phyloP scores from a whole-genome alignment of 2,329 filamentous ascomycete genomes.

The Xylariaceae sp. region DNA sequence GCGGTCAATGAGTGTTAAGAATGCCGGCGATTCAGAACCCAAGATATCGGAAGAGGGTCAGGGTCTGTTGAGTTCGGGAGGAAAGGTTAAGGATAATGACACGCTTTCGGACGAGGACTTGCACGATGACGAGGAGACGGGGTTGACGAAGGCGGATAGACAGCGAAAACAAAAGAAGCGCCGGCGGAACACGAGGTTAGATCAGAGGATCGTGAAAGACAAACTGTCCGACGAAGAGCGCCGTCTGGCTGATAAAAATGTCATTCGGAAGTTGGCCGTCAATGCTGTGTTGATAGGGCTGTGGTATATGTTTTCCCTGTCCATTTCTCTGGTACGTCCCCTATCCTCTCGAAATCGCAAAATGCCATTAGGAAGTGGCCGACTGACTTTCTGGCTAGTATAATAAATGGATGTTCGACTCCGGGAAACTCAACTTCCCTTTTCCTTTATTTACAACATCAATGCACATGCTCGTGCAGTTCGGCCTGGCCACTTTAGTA shows the following conservation, averaged over 20 bases:
- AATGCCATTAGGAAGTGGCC: background rate
- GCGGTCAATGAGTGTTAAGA: constrained; percentile 27
- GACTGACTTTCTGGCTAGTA: constrained; percentile 55
- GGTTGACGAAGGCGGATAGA: constrained; percentile 71
- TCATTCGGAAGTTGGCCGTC: constrained; percentile 64
- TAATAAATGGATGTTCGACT: constrained; percentile 99
- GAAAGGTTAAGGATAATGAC: constrained; percentile 42
- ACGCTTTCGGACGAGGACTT: constrained; percentile 67
- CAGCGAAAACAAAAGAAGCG: constrained; percentile 63
- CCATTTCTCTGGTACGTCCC: constrained; percentile 76
- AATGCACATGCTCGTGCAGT: constrained; percentile 94
- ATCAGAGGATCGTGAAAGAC: constrained; percentile 63
- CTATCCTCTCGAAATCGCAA: background rate
- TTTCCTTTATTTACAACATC: constrained; percentile 95
- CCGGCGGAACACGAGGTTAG: constrained; percentile 63
- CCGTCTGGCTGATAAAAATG: constrained; percentile 69
- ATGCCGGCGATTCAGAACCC: constrained; percentile 35
- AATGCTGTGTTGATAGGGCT: constrained; percentile 79
- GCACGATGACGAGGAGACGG: constrained; percentile 85
- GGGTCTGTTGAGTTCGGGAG: constrained; percentile 20
- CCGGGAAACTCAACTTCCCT: constrained; percentile 78
- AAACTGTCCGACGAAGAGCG: constrained; percentile 67
- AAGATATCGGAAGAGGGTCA: constrained; percentile 46
- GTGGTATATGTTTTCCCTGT: constrained; percentile 90
- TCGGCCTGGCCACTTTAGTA: constrained; percentile 70